Evolutionary conservation across 2,329 filamentous ascomycete genomes (phyloP).

Genomic region (Cercospora zeina): DNA sequence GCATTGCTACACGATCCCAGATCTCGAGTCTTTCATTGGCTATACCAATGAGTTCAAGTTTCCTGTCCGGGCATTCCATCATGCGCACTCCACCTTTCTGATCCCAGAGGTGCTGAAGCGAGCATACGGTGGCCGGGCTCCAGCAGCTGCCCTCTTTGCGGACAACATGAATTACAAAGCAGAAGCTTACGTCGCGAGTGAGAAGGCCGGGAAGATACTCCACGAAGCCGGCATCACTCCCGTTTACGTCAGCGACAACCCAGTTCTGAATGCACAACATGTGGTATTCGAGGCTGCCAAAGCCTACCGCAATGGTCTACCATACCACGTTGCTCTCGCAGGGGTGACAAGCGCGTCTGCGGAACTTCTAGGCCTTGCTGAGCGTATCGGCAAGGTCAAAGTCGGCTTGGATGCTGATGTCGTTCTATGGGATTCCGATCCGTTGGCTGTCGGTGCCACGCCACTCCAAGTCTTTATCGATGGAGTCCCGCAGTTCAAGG

Average conservation of each 20-base stretch:
- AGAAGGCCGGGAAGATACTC: constrained; percentile 66
- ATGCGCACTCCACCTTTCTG: constrained; percentile 66
- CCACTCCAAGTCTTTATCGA: constrained; percentile 49
- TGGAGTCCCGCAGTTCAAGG: constrained; percentile 53
- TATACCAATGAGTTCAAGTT: constrained; percentile 73
- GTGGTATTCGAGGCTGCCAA: constrained; percentile 61
- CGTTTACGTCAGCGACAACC: constrained; percentile 71
- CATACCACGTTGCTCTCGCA: constrained; percentile 46
- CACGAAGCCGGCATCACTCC: constrained; percentile 65
- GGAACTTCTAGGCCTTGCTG: constrained; percentile 42
- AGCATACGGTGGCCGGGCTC: constrained; percentile 43
- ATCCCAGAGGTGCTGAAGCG: constrained; percentile 60
- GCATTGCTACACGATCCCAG: constrained; percentile 68
- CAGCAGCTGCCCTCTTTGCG: constrained; percentile 62
- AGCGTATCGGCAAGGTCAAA: constrained; percentile 46
- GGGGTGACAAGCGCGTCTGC: constrained; percentile 46
- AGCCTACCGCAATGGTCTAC: constrained; percentile 46
- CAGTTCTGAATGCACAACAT: constrained; percentile 68
- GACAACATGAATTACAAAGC: constrained; percentile 69
- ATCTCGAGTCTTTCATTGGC: constrained; percentile 68
- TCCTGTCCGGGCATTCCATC: constrained; percentile 65
- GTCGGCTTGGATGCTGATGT: constrained; percentile 47
- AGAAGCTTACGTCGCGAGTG: constrained; percentile 64
- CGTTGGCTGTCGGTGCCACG: constrained; percentile 35
- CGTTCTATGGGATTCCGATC: constrained; percentile 49